A percentile compares a stretch with the other conserved stretches of the same genome.
Conservation (phyloP, 192 early-diverging fungal species). For the Rhizophagus clarus region DNA sequence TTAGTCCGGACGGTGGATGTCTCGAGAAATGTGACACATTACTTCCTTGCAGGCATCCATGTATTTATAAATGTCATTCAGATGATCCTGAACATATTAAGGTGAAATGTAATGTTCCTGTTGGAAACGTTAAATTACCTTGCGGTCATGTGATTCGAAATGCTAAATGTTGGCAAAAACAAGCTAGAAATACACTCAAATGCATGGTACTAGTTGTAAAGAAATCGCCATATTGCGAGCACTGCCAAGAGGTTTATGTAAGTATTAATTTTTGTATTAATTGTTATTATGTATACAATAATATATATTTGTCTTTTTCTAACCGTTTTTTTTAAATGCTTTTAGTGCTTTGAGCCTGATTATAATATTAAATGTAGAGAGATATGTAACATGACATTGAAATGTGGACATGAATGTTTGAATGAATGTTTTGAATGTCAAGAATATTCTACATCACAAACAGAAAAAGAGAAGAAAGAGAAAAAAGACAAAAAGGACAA, state of each 20-base stretch:
- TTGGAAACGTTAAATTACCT: background rate
- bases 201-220: constrained; percentile 33
- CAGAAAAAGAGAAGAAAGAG: too few relatives aligned
- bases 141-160: background rate
- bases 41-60: constrained; percentile 58
- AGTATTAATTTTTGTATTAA: background rate
- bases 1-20: constrained; percentile 59
- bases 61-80: constrained; percentile 38
- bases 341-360: constrained; percentile 32
- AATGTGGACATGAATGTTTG: constrained; percentile 48
- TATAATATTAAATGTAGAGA: constrained; percentile 26
- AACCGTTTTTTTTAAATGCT: background rate
- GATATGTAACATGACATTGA: constrained; percentile 31
- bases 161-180: background rate
- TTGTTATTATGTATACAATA: background rate
- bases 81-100: constrained; percentile 40
- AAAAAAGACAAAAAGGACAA: too few relatives aligned
- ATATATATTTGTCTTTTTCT: background rate
- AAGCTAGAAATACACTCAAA: constrained; percentile 1
- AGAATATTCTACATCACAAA: background rate
- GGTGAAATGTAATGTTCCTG: constrained; percentile 7
- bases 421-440: constrained; percentile 45
- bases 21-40: constrained; percentile 39
- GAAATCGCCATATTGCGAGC: constrained; percentile 44
- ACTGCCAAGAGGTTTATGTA: constrained; percentile 31